Percentiles rank a stretch among this genome's conserved stretches.
Evolutionary conservation across 1,139 yeast species (phyloP).

Genomic region (Entelexis paramagnoliae): DNA sequence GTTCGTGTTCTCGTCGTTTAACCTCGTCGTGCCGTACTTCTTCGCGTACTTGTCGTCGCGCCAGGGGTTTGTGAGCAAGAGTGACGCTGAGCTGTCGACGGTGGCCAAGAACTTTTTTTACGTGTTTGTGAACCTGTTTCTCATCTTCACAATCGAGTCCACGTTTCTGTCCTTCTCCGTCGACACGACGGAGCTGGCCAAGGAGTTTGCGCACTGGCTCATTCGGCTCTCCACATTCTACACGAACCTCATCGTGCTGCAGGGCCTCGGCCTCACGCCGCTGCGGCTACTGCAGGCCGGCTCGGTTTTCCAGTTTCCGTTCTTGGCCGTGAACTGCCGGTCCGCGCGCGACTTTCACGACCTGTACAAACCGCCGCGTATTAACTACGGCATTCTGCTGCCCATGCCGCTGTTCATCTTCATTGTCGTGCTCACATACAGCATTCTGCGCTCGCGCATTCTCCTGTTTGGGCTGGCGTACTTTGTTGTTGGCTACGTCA

Average conservation of each 20-base stretch:
- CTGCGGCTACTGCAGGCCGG: conserved; percentile 61
- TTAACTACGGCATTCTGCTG: conserved; percentile 69
- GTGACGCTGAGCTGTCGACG: conserved; percentile 70
- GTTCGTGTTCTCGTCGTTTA: conserved; percentile 61
- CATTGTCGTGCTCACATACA: conserved; percentile 64
- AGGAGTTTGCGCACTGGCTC: conserved; percentile 61
- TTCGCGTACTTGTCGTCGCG: conserved; percentile 56
- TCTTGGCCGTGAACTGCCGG: conserved; percentile 45
- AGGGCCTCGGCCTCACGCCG: conserved; percentile 80
- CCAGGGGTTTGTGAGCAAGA: conserved; percentile 71
- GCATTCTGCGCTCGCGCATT: conserved; percentile 63
- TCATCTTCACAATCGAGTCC: conserved; percentile 68
- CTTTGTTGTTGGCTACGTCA: conserved; percentile 63
- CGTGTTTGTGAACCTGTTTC: conserved; percentile 71
- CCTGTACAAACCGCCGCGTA: conserved; percentile 63
- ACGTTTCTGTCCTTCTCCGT: conserved; percentile 49
- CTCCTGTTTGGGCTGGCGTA: conserved; percentile 63
- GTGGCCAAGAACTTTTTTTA: conserved; percentile 75
- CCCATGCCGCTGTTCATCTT: conserved; percentile 74
- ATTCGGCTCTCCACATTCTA: conserved; percentile 64
- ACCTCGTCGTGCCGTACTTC: conserved; percentile 62
- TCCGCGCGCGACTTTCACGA: conserved; percentile 63
- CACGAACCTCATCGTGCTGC: conserved; percentile 70
- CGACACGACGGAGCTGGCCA: conserved; percentile 53
- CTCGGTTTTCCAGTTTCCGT: conserved; percentile 51